phyloP scores from a whole-genome alignment of 148 eudicot species.

The Spergularia bocconei region DNA sequence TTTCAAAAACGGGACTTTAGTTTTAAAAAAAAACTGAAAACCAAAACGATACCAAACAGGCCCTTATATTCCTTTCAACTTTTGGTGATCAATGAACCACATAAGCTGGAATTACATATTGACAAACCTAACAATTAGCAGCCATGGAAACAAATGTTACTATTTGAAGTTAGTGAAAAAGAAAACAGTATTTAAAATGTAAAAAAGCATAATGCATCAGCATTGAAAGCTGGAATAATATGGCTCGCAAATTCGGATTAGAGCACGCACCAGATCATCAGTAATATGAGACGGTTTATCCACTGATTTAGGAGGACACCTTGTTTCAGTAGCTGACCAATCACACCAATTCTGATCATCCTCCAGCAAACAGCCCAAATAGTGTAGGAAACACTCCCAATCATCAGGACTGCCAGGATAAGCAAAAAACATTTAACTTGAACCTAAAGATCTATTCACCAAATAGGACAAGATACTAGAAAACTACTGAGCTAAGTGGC shows the following conservation, averaged over 20 bases:
- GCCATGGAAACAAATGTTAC: background rate
- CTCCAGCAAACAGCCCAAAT: constrained; percentile 82
- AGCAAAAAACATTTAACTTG: background rate
- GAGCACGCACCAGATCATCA: constrained; percentile 57
- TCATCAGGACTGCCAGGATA: constrained; percentile 80
- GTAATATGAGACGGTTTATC: constrained; percentile 51
- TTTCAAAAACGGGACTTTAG: too few species aligned
- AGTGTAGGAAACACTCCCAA: constrained; percentile 86
- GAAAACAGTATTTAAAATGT: background rate
- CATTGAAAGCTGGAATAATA: background rate
- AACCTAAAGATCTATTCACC: background rate
- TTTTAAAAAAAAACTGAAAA: too few species aligned
- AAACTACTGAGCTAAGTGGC: background rate
- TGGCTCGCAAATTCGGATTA: background rate
- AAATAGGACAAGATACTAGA: background rate
- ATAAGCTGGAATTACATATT: background rate
- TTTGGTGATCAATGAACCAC: background rate
- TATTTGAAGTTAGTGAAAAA: background rate
- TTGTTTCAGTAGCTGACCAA: constrained; percentile 36
- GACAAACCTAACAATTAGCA: background rate
- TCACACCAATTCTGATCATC: constrained; percentile 56
- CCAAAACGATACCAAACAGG: too few species aligned
- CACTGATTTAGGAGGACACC: constrained; percentile 38
- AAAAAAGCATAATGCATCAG: background rate
- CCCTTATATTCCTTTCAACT: background rate